Conservation (phyloP, 257 asterid species). For the Pogostemon cablin region DNA sequence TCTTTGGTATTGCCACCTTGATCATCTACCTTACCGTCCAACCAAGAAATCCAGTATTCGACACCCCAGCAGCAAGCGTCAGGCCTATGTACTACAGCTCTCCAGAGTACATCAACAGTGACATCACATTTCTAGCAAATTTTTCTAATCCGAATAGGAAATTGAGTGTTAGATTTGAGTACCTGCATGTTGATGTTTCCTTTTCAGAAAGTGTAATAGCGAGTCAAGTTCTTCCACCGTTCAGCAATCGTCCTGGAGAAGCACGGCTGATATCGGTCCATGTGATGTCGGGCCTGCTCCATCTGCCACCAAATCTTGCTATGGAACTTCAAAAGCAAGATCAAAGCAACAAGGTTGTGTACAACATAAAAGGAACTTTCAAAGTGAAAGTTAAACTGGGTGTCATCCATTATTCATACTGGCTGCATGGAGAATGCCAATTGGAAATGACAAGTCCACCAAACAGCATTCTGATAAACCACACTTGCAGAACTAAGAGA, state of each 20-base stretch:
- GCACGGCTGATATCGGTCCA: constrained; percentile 53
- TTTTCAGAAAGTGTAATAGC: constrained; percentile 57
- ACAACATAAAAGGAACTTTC: constrained; percentile 61
- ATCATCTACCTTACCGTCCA: constrained; percentile 56
- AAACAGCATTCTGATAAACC: constrained; percentile 55
- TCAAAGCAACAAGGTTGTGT: constrained; percentile 59
- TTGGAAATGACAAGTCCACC: constrained; percentile 92
- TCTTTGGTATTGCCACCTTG: constrained; percentile 64
- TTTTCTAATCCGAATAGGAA: constrained; percentile 84
- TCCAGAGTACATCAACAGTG: constrained; percentile 56
- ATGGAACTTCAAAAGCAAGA: constrained; percentile 68
- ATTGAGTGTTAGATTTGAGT: constrained; percentile 63
- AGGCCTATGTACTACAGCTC: constrained; percentile 52
- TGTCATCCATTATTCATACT: constrained; percentile 60
- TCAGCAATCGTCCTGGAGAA: constrained; percentile 51
- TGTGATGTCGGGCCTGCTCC: constrained; percentile 62
- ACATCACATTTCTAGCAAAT: constrained; percentile 66
- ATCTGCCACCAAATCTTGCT: constrained; percentile 60
- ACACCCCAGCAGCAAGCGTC: constrained; percentile 66
- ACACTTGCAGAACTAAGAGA: constrained; percentile 72
- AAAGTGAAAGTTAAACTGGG: constrained; percentile 64
- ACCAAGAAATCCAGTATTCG: constrained; percentile 69
- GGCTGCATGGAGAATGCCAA: constrained; percentile 69
- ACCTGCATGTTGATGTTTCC: constrained; percentile 58
- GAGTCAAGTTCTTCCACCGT: constrained; percentile 57